These are phyloP conservation scores for Corinectria fuckeliana DNA, from an alignment of 2,329 filamentous ascomycete species.

Conservation along the genomic window DNA sequence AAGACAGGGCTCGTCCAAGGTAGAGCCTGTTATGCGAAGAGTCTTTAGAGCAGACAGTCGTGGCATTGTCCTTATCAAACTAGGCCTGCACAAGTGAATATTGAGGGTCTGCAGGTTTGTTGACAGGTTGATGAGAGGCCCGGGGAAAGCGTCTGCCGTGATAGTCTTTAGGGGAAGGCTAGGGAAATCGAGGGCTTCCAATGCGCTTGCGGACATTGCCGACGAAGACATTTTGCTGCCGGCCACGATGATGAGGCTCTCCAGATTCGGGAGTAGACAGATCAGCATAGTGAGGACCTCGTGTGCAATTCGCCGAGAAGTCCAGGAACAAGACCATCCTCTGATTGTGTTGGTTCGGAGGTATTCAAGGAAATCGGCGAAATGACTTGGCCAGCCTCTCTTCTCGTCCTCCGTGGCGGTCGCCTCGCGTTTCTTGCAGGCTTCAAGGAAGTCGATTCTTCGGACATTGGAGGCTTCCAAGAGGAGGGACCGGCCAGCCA, in stretches of 20 bases:
- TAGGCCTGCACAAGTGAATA: background rate
- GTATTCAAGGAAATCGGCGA: background rate
- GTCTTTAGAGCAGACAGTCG: slow-evolving; percentile 12
- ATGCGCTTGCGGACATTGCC: background rate
- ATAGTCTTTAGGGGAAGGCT: slow-evolving; percentile 11
- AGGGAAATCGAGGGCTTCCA: slow-evolving; percentile 8
- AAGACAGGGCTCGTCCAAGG: background rate
- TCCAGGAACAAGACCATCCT: background rate
- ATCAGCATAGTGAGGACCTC: slow-evolving; percentile 1
- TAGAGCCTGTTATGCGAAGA: background rate
- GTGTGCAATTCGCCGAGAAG: background rate
- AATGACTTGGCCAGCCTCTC: background rate
- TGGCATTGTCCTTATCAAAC: background rate
- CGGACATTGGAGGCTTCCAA: background rate
- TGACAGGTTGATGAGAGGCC: background rate
- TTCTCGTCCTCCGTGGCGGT: background rate
- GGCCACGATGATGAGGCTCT: slow-evolving; percentile 7
- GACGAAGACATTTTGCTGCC: background rate
- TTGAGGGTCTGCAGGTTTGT: slow-evolving; percentile 14
- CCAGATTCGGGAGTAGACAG: background rate
- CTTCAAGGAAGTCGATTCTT: background rate
- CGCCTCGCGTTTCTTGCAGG: background rate
- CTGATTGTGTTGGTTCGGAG: background rate
- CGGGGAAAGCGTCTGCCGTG: background rate
- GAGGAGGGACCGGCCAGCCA: slow-evolving; percentile 6